Evolutionary conservation across 1,139 yeast genomes (phyloP).

Genomic region (Zygosaccharomyces sapae): DNA sequence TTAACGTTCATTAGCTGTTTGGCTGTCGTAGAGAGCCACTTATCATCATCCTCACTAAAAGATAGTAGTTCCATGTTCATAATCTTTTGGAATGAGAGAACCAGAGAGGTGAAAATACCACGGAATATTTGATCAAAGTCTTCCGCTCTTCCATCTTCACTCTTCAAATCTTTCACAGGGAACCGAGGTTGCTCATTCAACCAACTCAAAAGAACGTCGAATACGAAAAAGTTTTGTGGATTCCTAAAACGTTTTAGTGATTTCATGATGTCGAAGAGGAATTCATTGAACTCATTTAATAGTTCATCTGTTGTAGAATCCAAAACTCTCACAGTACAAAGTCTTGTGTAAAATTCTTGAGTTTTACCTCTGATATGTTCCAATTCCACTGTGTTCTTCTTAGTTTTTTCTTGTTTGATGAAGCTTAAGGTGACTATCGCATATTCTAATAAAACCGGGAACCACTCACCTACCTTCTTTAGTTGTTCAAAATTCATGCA

Average conservation of each 20-base stretch:
- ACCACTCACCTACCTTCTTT: conserved; percentile 36
- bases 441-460: conserved; percentile 50
- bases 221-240: conserved; percentile 42
- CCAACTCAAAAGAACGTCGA: conserved; percentile 46
- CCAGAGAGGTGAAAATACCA: conserved; percentile 53
- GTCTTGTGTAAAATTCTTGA: conserved; percentile 11
- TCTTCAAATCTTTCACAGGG: not conserved
- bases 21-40: conserved; percentile 59
- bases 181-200: conserved; percentile 15
- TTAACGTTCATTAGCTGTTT: conserved; percentile 41
- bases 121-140: conserved; percentile 48
- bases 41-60: conserved; percentile 50
- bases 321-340: conserved; percentile 18
- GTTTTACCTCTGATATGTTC: conserved; percentile 17
- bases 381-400: conserved; percentile 24
- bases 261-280: conserved; percentile 22
- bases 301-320: conserved; percentile 18
- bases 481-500: conserved; percentile 9
- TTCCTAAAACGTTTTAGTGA: conserved; percentile 37
- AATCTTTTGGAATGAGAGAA: conserved; percentile 64
- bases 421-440: conserved; percentile 32
- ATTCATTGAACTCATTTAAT: conserved; percentile 30
- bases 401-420: not conserved
- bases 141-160: conserved; percentile 33
- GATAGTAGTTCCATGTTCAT: conserved; percentile 38